Evolutionary conservation across 2,329 filamentous ascomycete species (phyloP).

Genomic region (Diaporthe sp.): DNA sequence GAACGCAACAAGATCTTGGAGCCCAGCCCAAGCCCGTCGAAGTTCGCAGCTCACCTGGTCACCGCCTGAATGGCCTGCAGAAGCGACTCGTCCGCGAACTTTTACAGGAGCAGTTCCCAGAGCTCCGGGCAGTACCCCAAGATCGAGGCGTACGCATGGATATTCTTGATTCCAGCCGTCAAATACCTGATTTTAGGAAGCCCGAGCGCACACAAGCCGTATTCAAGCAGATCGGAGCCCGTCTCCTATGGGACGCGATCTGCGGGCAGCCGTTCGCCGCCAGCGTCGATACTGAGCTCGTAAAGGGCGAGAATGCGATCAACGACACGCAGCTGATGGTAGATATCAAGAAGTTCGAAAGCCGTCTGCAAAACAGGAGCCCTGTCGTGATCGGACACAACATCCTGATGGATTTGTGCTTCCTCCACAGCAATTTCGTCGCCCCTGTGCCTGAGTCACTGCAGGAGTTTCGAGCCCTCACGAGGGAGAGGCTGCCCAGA

Average conservation of each 20-base stretch:
- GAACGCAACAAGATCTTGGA: neutral
- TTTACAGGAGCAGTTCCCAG: slow-evolving; percentile 44
- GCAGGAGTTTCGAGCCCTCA: slow-evolving; percentile 63
- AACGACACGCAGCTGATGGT: too few species aligned
- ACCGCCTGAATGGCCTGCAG: slow-evolving; percentile 47
- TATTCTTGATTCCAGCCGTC: neutral
- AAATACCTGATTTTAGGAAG: rapidly evolving
- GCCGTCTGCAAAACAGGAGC: slow-evolving; percentile 46
- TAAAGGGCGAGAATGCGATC: too few species aligned
- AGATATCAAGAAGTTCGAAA: too few species aligned
- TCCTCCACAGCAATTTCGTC: slow-evolving; percentile 74
- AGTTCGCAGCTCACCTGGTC: slow-evolving; percentile 45
- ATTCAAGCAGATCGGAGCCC: slow-evolving; percentile 44
- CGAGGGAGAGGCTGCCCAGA: slow-evolving; percentile 62
- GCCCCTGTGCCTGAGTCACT: slow-evolving; percentile 67
- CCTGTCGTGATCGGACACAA: slow-evolving; percentile 74
- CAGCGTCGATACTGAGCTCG: too few species aligned
- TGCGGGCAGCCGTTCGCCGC: slow-evolving; percentile 48
- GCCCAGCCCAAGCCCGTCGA: slow-evolving; percentile 35
- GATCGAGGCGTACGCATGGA: slow-evolving; percentile 42
- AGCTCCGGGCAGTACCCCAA: slow-evolving; percentile 39
- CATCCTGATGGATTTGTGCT: slow-evolving; percentile 74
- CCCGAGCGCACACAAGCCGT: slow-evolving; percentile 32
- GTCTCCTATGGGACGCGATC: slow-evolving; percentile 53
- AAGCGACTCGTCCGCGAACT: slow-evolving; percentile 48